These are phyloP conservation scores for Huntiella decipiens DNA, from an alignment of 2,329 filamentous ascomycete genomes.

Conservation along the genomic window DNA sequence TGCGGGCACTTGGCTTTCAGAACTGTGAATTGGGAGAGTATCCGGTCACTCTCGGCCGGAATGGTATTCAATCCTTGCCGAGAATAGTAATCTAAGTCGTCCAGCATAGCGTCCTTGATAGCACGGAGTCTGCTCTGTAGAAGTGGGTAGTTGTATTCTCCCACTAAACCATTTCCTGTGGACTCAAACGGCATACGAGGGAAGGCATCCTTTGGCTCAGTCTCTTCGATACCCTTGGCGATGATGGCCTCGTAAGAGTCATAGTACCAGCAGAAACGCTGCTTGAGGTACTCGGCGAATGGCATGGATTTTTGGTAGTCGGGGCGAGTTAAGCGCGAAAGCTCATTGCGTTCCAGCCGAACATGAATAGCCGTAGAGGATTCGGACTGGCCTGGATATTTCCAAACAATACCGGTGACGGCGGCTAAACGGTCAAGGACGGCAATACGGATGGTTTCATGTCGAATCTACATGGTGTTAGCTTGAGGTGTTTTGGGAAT, in stretches of 20 bases:
- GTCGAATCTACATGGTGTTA: constrained; percentile 46
- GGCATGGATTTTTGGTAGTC: constrained; percentile 31
- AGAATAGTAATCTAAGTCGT: constrained; percentile 56
- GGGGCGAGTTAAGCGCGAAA: too few relatives aligned
- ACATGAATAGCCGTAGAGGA: too few relatives aligned
- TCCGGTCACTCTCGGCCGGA: constrained; percentile 50
- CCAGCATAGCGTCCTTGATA: constrained; percentile 52
- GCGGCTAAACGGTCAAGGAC: constrained; percentile 59
- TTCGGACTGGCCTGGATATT: too few relatives aligned
- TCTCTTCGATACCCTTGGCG: constrained; percentile 42
- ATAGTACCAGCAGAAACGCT: constrained; percentile 89
- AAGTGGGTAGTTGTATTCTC: constrained; percentile 62
- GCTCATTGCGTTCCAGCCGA: too few relatives aligned
- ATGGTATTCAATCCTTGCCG: constrained; percentile 50
- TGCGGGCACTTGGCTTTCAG: constrained; percentile 28
- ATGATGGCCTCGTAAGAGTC: constrained; percentile 65
- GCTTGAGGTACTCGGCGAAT: constrained; percentile 84
- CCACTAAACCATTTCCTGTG: constrained; percentile 60
- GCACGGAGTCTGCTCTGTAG: constrained; percentile 48
- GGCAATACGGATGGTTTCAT: constrained; percentile 73
- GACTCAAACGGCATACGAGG: constrained; percentile 77
- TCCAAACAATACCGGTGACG: too few relatives aligned
- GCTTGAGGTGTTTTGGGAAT: not conserved
- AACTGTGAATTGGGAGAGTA: too few relatives aligned
- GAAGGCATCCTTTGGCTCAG: constrained; percentile 46